Percentiles rank a stretch among this genome's conserved stretches.
Evolutionary conservation across 331 rosid species (phyloP).

Genomic region (Prunus yedoensis): DNA sequence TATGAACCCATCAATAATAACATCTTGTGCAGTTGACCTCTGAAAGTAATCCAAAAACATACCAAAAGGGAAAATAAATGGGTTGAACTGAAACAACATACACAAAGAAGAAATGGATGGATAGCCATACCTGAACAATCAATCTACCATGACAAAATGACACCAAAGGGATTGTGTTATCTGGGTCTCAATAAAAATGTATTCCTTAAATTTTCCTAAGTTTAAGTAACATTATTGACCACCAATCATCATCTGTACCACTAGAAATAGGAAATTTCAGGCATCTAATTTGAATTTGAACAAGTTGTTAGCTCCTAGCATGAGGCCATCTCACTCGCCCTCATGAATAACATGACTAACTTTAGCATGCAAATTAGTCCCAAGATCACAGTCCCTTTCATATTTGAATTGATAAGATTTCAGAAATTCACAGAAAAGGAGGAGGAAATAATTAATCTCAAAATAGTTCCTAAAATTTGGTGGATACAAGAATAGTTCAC

Average conservation of each 20-base stretch:
- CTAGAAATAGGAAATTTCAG: background rate
- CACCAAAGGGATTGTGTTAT: conserved; percentile 14
- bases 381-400: too few relatives aligned
- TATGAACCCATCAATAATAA: conserved; percentile 25
- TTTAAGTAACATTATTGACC: too few relatives aligned
- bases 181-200: conserved; percentile 28
- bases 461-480: background rate
- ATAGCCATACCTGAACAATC: conserved; percentile 39
- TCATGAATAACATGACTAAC: background rate
- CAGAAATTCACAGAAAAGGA: background rate
- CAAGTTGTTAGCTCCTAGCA: too few relatives aligned
- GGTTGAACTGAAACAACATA: conserved; percentile 13
- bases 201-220: background rate
- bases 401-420: background rate
- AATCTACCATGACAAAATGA: conserved; percentile 28
- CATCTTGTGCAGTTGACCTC: conserved; percentile 9
- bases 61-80: background rate
- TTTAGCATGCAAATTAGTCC: background rate
- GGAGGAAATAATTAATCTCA: background rate
- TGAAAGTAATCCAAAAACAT: background rate
- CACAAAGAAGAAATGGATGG: background rate
- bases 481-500: background rate
- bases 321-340: background rate
- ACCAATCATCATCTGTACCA: too few relatives aligned
- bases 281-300: too few relatives aligned